Evolutionary conservation across 805 yeast genomes (phyloP).

Genomic region (Ogataea sp.): DNA sequence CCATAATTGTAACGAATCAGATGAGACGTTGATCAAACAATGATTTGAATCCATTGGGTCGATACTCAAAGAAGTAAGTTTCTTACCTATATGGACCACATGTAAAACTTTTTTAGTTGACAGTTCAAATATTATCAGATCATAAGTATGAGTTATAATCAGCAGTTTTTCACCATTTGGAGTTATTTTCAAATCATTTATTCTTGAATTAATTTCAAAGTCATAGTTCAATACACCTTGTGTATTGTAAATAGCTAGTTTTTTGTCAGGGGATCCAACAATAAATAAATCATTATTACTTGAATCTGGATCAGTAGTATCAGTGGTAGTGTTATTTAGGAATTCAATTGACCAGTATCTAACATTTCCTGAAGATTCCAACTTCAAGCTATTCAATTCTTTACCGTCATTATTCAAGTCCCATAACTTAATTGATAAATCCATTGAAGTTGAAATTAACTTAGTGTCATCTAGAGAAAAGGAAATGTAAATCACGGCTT

Average conservation of each 20-base stretch:
- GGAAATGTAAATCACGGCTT: conserved; percentile 54
- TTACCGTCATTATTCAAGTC: conserved; percentile 37
- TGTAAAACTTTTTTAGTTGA: conserved; percentile 27
- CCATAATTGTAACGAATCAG: conserved; percentile 80
- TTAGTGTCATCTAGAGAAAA: conserved; percentile 71
- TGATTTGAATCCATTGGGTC: conserved; percentile 43
- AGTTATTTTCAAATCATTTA: conserved; percentile 63
- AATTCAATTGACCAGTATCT: conserved; percentile 61
- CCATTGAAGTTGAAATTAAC: conserved; percentile 66
- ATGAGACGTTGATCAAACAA: conserved; percentile 55
- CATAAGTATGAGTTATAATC: conserved; percentile 56
- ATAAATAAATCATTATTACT: conserved; percentile 38
- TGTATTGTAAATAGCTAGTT: conserved; percentile 39
- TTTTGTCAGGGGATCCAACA: conserved; percentile 73
- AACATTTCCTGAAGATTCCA: conserved; percentile 5
- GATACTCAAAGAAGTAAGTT: conserved; percentile 56
- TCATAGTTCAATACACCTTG: conserved; percentile 18
- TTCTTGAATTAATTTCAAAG: conserved; percentile 30
- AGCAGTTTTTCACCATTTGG: conserved; percentile 55
- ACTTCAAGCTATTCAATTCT: conserved; percentile 8
- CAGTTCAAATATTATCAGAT: conserved; percentile 51
- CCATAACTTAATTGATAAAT: conserved; percentile 66
- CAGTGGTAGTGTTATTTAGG: no score
- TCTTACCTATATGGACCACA: conserved; percentile 40
- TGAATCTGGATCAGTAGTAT: conserved; percentile 10